phyloP scores from a whole-genome alignment of 371 early-diverging fungal species.

The Smittium culicis region DNA sequence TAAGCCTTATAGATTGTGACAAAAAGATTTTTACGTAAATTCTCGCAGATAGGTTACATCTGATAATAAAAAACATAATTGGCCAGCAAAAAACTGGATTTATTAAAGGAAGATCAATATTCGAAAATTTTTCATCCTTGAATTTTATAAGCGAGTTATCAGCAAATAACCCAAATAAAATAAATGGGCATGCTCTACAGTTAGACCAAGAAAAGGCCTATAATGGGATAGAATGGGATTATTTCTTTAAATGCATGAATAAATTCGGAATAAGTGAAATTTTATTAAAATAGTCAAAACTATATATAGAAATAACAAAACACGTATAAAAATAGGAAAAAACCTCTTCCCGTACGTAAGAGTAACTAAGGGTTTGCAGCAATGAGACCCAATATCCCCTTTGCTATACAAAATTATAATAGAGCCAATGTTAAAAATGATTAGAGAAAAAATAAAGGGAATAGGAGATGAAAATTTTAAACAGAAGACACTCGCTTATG shows the following conservation, averaged over 20 bases:
- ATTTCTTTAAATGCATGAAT: neutral
- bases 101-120: neutral
- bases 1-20: neutral
- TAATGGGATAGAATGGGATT: neutral
- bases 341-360: neutral
- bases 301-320: neutral
- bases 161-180: neutral
- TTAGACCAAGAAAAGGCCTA: neutral
- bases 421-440: constrained; percentile 13
- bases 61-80: neutral
- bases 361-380: constrained; percentile 11
- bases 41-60: neutral
- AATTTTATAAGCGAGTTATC: neutral
- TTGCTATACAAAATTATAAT: constrained; percentile 14
- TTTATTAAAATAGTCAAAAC: neutral
- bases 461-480: neutral
- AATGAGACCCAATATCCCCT: constrained; percentile 16
- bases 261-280: neutral
- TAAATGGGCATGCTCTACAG: neutral
- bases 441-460: neutral
- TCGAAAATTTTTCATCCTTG: neutral
- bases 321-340: neutral
- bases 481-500: constrained; percentile 8
- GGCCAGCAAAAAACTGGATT: neutral
- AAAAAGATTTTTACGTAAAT: neutral